Base-by-base conservation (phyloP, 495 filamentous ascomycete genomes). In the Talaromyces ruber region DNA sequence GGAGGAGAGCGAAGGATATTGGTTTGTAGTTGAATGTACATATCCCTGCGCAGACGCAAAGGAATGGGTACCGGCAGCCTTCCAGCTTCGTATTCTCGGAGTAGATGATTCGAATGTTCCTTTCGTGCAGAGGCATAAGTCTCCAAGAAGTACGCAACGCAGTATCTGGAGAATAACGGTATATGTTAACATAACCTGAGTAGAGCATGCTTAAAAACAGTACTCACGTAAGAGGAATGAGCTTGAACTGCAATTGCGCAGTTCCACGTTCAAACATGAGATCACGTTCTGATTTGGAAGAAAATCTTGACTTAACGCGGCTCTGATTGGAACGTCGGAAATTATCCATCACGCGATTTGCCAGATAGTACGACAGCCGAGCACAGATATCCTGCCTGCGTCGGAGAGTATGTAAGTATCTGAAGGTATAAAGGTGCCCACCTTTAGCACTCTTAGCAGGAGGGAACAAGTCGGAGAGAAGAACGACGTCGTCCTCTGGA, bases 381-480 rank as follows among this genome's bases (percentile, higher is more conserved):
- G 76, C 74, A 57, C 74, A 79, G 12, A 74, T 70, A 57, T 69
- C 73, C 61, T 79, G 77, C 59, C 75, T 65, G 2, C 73, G 72
- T 8, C 71, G 67, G 39, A 79, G 63, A 18, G 69, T 72, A 63
- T 71, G 63, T 24, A 78, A 56, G 65, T 79, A 79, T 64, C 71
- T 68, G 54, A 76, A 79, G 1, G 76, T 79, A 60, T 79, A 79
- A 16, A 79, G 66, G 61, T 76, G 70, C 12, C 77, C 77, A 7
- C 77, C 77, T 34, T 72, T 73, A 18, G 75, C 77, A 56, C 77
- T 79, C 39, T 74, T 76, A 5, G 71, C 65, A 0, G 77, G 77
- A 8, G 72, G 76, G 57, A 79, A 79, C 16, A 79, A 65, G 64
- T 79, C 77, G 51, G 77, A 79, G 28, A 79, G 66, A 34, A 79